phyloP scores from a whole-genome alignment of 75 land plant genomes.

The Cupressus sempervirens region DNA sequence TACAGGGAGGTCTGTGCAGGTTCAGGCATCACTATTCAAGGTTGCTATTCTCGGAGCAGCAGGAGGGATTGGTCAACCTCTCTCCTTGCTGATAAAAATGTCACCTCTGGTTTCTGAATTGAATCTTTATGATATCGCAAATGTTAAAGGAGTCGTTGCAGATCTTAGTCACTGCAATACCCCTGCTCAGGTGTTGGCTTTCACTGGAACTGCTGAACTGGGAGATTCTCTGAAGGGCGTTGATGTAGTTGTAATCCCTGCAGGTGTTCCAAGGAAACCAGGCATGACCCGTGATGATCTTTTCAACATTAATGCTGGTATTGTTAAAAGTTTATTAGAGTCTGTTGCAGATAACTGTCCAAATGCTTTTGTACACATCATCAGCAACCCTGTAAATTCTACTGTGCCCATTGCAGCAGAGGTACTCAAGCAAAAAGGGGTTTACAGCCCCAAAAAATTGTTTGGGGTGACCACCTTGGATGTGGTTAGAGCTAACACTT shows the following conservation, averaged over 20 bases:
- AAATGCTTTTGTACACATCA: slow-evolving; percentile 72
- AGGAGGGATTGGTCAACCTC: slow-evolving; percentile 91
- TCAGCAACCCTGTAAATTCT: slow-evolving; percentile 88
- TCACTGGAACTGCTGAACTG: slow-evolving; percentile 73
- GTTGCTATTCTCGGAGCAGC: slow-evolving; percentile 86
- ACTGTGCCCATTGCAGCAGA: slow-evolving; percentile 89
- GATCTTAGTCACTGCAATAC: slow-evolving; percentile 94
- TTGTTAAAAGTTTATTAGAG: slow-evolving; percentile 68
- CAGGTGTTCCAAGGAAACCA: slow-evolving; percentile 87
- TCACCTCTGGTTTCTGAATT: slow-evolving; percentile 67
- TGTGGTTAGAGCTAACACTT: slow-evolving; percentile 84
- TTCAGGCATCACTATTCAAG: slow-evolving; percentile 61
- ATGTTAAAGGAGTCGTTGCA: slow-evolving; percentile 87
- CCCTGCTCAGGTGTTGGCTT: slow-evolving; percentile 68
- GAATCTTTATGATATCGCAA: slow-evolving; percentile 85
- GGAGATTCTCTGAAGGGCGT: slow-evolving; percentile 59
- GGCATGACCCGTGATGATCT: slow-evolving; percentile 92
- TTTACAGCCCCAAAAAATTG: slow-evolving; percentile 74
- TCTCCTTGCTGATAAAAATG: slow-evolving; percentile 79
- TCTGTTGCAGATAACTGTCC: slow-evolving; percentile 79
- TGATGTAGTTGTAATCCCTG: slow-evolving; percentile 79
- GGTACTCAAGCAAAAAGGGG: slow-evolving; percentile 74
- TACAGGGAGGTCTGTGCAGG: slow-evolving; percentile 22
- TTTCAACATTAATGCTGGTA: slow-evolving; percentile 89
- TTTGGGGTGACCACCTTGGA: slow-evolving; percentile 89